Conservation (phyloP, 1,284 basidiomycete genomes). For the Anthracocystis walkeri region DNA sequence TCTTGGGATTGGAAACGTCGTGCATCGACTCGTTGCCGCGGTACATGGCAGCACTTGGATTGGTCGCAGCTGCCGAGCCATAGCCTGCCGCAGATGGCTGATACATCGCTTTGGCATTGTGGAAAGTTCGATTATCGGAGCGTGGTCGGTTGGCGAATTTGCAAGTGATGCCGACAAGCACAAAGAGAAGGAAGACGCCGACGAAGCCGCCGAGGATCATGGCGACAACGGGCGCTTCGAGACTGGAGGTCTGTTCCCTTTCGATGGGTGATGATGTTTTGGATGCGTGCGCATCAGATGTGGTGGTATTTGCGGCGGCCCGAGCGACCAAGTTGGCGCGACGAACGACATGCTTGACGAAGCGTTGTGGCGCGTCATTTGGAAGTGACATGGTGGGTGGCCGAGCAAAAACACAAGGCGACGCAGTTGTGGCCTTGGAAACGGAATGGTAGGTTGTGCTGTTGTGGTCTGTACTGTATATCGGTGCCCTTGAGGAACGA, state of each 20-base stretch:
- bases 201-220: constrained; percentile 42
- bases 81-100: constrained; percentile 56
- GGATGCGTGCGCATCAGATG: constrained; percentile 1
- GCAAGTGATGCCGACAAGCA: constrained; percentile 46
- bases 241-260: constrained; percentile 35
- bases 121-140: constrained; percentile 19
- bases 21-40: constrained; percentile 27
- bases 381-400: constrained; percentile 25
- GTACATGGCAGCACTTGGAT: constrained; percentile 5
- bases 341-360: constrained; percentile 49
- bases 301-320: constrained; percentile 11
- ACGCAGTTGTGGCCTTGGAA: not conserved
- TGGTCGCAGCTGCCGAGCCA: constrained; percentile 24
- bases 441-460: not conserved
- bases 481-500: not conserved
- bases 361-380: constrained; percentile 34
- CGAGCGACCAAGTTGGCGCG: constrained; percentile 28
- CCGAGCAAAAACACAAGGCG: not conserved
- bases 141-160: constrained; percentile 44
- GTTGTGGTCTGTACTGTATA: not conserved
- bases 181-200: constrained; percentile 43
- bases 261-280: constrained; percentile 7
- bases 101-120: constrained; percentile 33
- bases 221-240: constrained; percentile 33
- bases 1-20: constrained; percentile 42